Base-by-base conservation (phyloP, 2,329 filamentous ascomycete genomes). In the Blastomyces emzantsi region DNA sequence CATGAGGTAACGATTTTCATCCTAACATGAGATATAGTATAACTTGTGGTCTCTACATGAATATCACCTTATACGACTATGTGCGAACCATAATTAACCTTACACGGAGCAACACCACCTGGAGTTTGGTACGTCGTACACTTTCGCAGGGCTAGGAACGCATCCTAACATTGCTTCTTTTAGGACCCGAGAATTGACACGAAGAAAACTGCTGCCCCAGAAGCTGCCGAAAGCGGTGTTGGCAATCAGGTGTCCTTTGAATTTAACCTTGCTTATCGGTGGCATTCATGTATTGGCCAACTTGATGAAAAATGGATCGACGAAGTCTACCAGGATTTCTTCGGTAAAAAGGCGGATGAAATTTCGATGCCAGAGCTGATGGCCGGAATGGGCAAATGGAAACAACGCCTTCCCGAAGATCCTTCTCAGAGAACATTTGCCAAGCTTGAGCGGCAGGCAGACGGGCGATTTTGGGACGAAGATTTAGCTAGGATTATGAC, bases 251-350 rank as follows among this genome's bases (percentile, higher is more conserved):
- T 81, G 52, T 78, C 77, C 3, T 77, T 78, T 39, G 81, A 83
- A 67, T 84, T 84, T 70, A 83, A 83, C 66, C 71, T 83, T 36
- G 73, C 83, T 9, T 83, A 83, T 66, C 76, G 81, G 1, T 68
- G 68, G 62, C 88, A 92, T 75, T 88, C 87, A 3, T 86, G 86
- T 68, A 86, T 91, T 67, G 79, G 79, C 4, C 81, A 83, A 61
- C 84, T 83, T 66, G 89, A 92, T 69, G 89, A 90, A 67, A 79
- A 84, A 64, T 92, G 88, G 88, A 86, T 89, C 19, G 80, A 89
- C 66, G 80, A 85, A 4, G 83, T 87, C 66, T 88, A 87, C 69
- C 71, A 74, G 0, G 72, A 66, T 11, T 25, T 67, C 19, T 68
- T 69, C 22, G 66, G 66, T 3, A 70, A 70, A 60, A 19, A 58